Conservation (phyloP, 495 filamentous ascomycete species). For the Neurospora sp. region DNA sequence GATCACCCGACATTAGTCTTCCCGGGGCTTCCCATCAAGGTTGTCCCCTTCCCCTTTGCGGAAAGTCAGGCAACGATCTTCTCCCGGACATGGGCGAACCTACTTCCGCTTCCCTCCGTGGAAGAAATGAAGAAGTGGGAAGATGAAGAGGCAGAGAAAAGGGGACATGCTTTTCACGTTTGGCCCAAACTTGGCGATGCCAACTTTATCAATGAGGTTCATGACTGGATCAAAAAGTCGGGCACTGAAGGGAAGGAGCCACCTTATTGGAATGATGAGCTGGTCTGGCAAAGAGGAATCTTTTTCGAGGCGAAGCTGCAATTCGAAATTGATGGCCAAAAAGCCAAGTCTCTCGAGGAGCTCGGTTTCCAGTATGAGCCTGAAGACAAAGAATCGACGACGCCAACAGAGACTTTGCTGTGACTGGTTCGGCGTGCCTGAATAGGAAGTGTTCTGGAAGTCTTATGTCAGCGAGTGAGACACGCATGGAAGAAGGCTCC, state of each 20-base stretch:
- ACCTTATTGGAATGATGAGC: constrained; percentile 54
- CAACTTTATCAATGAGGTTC: constrained; percentile 64
- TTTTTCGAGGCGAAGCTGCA: constrained; percentile 34
- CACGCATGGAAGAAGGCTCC: background rate
- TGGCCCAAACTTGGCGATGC: constrained; percentile 60
- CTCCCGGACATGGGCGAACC: constrained; percentile 62
- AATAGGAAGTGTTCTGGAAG: background rate
- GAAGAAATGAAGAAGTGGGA: constrained; percentile 58
- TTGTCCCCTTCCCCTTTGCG: constrained; percentile 72
- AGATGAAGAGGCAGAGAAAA: constrained; percentile 16
- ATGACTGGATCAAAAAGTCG: constrained; percentile 49
- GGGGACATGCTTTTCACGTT: constrained; percentile 41
- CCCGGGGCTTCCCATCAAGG: constrained; percentile 61
- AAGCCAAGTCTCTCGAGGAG: constrained; percentile 31
- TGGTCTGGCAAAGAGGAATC: constrained; percentile 48
- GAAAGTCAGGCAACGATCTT: constrained; percentile 74
- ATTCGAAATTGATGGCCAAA: constrained; percentile 33
- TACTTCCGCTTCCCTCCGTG: constrained; percentile 50
- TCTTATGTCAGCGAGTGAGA: background rate
- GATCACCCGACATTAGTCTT: constrained; percentile 72
- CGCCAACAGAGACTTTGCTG: background rate
- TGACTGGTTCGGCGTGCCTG: background rate
- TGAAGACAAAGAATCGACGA: constrained; percentile 2
- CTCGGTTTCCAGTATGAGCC: constrained; percentile 31
- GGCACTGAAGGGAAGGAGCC: constrained; percentile 45